Evolutionary conservation across 805 yeast genomes (phyloP), one percentile per base, ranked within the genome.

Genomic region (Teunomyces funiuensis): DNA sequence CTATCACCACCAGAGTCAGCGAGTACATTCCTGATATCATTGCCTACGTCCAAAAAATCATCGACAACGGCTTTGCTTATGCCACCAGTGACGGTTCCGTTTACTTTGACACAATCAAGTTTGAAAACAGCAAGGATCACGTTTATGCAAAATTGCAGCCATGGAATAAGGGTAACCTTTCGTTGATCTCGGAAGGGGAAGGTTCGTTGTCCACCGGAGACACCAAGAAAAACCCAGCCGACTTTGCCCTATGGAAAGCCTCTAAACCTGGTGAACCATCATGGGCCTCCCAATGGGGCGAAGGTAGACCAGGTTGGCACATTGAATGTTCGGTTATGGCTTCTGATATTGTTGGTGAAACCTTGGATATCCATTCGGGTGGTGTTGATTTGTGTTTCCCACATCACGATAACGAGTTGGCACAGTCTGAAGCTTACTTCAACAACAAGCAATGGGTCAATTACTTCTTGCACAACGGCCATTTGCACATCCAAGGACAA

Each of bases 271-370:
- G 99, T 54, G 99, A 93, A 68, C 99, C 99, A 17, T 77, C 81
- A 36, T 93, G 98, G 98, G 78, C 74, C 5, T 88, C 97, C 2
- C 90, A 91, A 19, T 93, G 98, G 98, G 99, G 99, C 18, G 73
- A 73, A 44, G 99, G 99, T 40, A 83, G 99, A 63, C 99, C 99
- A 10, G 99, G 99, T 3, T 93, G 99, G 99, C 99, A 93, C 63
- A 93, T 93, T 62, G 99, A 93, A 68, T 93, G 99, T 76, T 89
- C 97, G 6, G 99, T 93, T 15, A 93, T 93, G 99, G 98, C 98
- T 1, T 77, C 89, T 39, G 95, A 89, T 52, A 76, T 90, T 36
- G 75, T 86, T 28, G 98, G 98, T 4, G 65, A 77, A 15, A 74
- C 75, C 44, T 85, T 93, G 76, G 99, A 93, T 64, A 88, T 93